phyloP scores from a whole-genome alignment of 2,329 filamentous ascomycete genomes.

The Epichloe baconii region DNA sequence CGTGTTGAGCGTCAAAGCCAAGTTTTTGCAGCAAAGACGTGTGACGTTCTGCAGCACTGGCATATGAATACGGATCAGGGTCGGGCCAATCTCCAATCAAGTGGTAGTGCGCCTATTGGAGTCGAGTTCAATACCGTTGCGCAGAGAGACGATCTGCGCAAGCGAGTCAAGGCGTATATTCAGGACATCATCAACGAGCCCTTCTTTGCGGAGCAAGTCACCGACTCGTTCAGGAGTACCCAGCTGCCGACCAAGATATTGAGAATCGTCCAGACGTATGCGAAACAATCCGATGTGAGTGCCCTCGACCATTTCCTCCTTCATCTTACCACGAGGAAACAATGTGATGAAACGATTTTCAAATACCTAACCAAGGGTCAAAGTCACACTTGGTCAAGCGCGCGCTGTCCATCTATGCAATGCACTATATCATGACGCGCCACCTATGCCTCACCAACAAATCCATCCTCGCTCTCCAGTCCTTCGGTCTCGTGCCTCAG shows the following conservation, averaged over 20 bases:
- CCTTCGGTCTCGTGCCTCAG: constrained; percentile 30
- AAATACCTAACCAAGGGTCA: not conserved
- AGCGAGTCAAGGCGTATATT: constrained; percentile 34
- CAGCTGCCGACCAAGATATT: constrained; percentile 33
- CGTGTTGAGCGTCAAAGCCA: constrained; percentile 33
- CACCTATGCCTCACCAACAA: constrained; percentile 38
- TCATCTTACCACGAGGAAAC: not conserved
- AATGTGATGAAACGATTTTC: not conserved
- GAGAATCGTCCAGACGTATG: constrained; percentile 33
- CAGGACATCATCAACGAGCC: constrained; percentile 35
- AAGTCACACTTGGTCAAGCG: constrained; percentile 37
- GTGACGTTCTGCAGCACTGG: constrained; percentile 38
- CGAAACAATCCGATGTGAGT: constrained; percentile 30
- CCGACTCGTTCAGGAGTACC: constrained; percentile 31
- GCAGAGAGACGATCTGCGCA: constrained; percentile 33
- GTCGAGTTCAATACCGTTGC: constrained; percentile 29
- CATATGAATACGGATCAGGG: constrained; percentile 27
- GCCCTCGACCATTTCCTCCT: not conserved
- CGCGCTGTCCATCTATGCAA: constrained; percentile 40
- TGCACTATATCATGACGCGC: constrained; percentile 43
- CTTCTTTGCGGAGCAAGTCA: constrained; percentile 35
- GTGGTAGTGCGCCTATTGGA: constrained; percentile 35
- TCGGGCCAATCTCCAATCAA: constrained; percentile 27
- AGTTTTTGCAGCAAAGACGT: constrained; percentile 37
- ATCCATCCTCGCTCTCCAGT: constrained; percentile 27